These are phyloP conservation scores for Pythium aquatile DNA, from an alignment of 352 stramenopile species.

Conservation along the genomic window DNA sequence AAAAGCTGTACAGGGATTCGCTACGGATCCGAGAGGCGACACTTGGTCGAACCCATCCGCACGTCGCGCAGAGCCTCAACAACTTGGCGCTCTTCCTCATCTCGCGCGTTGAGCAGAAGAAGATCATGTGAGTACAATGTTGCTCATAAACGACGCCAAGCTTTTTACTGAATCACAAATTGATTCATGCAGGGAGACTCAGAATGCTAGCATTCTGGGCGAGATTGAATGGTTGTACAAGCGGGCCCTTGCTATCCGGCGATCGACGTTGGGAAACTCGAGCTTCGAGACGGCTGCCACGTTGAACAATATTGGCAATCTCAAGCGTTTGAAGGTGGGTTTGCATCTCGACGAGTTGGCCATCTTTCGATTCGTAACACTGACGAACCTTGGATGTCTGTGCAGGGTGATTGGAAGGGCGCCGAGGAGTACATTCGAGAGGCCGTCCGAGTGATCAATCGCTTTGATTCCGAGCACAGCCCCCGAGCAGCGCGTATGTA, in stretches of 20 bases:
- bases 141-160: not conserved
- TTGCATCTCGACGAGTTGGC: not conserved
- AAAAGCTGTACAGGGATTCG: constrained; percentile 66
- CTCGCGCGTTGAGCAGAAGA: constrained; percentile 2
- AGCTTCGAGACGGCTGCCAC: constrained; percentile 77
- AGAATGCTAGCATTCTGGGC: constrained; percentile 18
- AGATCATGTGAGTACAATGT: constrained; percentile 14
- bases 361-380: not conserved
- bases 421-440: constrained; percentile 75
- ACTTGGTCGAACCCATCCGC: constrained; percentile 57
- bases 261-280: constrained; percentile 60
- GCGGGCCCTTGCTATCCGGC: constrained; percentile 57
- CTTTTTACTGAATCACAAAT: not conserved
- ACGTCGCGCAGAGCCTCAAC: constrained; percentile 78
- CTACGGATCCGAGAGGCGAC: constrained; percentile 70
- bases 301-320: constrained; percentile 80
- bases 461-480: constrained; percentile 72
- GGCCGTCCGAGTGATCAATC: constrained; percentile 70
- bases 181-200: constrained; percentile 16
- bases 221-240: constrained; percentile 65
- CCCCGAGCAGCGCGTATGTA: constrained; percentile 62
- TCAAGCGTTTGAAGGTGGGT: constrained; percentile 66
- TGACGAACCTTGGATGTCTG: not conserved
- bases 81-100: constrained; percentile 61
- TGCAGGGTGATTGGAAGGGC: constrained; percentile 49